phyloP scores from a whole-genome alignment of 1,284 basidiomycete species.

The Puccinia triticina region DNA sequence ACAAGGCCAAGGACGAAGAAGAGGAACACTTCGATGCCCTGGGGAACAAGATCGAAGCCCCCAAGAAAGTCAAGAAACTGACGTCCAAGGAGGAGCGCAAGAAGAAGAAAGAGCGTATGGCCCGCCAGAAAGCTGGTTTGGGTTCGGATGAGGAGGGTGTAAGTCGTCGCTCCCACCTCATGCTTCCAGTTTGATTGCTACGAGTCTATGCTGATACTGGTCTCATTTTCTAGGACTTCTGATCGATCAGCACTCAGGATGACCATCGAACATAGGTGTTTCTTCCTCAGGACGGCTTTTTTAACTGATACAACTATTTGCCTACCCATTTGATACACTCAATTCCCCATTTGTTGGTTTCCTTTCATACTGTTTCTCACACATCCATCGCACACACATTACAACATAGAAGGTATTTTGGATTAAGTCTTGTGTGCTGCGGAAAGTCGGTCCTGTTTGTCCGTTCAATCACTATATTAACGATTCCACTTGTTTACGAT shows the following conservation, averaged over 20 bases:
- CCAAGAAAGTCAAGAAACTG: slow-evolving; percentile 78
- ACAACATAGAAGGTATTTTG: slow-evolving; percentile 11
- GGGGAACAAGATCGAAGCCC: slow-evolving; percentile 87
- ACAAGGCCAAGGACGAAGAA: slow-evolving; percentile 83
- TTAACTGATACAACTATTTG: not conserved
- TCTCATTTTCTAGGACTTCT: slow-evolving; percentile 14
- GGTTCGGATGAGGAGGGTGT: slow-evolving; percentile 50
- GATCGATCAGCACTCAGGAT: not conserved
- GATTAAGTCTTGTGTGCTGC: slow-evolving; percentile 12
- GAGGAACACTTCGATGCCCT: slow-evolving; percentile 89
- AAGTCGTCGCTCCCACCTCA: not conserved
- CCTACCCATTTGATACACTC: not conserved
- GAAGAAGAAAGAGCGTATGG: slow-evolving; percentile 92
- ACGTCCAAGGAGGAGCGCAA: slow-evolving; percentile 77
- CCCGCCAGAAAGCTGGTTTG: slow-evolving; percentile 50
- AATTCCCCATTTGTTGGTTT: not conserved
- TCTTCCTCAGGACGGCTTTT: not conserved
- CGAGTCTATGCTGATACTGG: not conserved
- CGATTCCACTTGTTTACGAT: no score
- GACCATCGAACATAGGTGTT: no score
- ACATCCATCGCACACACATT: not conserved
- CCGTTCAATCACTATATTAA: not conserved
- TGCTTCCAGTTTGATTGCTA: not conserved
- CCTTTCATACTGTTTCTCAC: slow-evolving; percentile 16
- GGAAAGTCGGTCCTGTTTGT: not conserved